A percentile compares a stretch with the other conserved stretches of the same genome.
These are phyloP conservation scores for Phialocephala sp. DNA, from an alignment of 2,329 filamentous ascomycete genomes.

Conservation along the genomic window DNA sequence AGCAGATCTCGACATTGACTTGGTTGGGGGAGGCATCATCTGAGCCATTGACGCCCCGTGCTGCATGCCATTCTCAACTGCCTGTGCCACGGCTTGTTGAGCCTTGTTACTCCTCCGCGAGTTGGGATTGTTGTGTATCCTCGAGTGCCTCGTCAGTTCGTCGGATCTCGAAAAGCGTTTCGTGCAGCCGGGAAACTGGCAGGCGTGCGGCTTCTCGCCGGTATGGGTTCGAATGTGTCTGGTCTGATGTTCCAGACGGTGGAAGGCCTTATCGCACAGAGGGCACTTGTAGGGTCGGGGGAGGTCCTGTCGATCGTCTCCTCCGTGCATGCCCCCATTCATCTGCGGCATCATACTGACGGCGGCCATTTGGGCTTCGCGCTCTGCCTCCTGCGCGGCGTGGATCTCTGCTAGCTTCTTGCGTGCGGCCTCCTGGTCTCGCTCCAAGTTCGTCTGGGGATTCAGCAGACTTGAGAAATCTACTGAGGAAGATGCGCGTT, in stretches of 20 bases:
- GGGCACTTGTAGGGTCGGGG: constrained; percentile 98
- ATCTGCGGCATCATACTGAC: constrained; percentile 47
- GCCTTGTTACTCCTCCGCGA: constrained; percentile 91
- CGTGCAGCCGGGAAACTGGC: constrained; percentile 92
- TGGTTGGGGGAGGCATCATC: constrained; percentile 82
- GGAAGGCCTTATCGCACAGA: constrained; percentile 97
- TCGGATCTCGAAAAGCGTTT: constrained; percentile 98
- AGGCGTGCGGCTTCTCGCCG: constrained; percentile 96
- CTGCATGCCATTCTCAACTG: constrained; percentile 56
- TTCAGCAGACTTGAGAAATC: constrained; percentile 80
- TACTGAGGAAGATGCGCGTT: constrained; percentile 74
- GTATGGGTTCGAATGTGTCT: constrained; percentile 95
- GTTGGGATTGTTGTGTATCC: constrained; percentile 99
- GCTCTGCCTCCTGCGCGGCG: constrained; percentile 42
- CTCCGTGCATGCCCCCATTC: constrained; percentile 42
- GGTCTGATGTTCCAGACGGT: constrained; percentile 69
- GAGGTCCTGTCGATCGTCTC: constrained; percentile 64
- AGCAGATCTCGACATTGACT: constrained; percentile 85
- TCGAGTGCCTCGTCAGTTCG: constrained; percentile 93
- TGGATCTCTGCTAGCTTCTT: constrained; percentile 40
- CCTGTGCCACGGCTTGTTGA: constrained; percentile 51
- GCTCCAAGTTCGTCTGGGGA: constrained; percentile 53
- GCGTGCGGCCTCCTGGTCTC: constrained; percentile 41
- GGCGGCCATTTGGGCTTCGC: constrained; percentile 57
- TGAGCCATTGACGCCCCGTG: constrained; percentile 57